Conservation (phyloP, 257 asterid genomes). For the Euphrasia confusa region DNA sequence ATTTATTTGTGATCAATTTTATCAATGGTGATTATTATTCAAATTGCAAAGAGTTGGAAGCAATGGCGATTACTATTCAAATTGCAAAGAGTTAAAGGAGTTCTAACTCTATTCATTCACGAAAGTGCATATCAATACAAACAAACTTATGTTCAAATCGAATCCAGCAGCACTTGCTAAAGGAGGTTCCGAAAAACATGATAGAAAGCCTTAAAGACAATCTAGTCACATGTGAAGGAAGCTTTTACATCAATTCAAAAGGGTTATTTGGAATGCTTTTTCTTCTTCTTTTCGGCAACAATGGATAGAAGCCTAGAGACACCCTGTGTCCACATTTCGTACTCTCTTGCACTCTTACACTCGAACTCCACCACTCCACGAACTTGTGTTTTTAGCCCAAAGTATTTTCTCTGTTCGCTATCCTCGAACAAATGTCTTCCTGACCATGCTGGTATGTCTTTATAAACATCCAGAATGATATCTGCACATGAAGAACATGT, state of each 20-base stretch:
- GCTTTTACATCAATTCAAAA: background rate
- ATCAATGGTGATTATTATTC: no score
- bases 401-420: conserved; percentile 81
- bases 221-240: conserved; percentile 5
- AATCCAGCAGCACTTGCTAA: background rate
- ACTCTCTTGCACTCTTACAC: conserved; percentile 48
- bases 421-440: conserved; percentile 90
- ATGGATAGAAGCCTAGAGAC: conserved; percentile 51
- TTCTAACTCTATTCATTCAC: no score
- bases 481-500: conserved; percentile 35
- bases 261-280: conserved; percentile 32
- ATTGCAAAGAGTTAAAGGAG: no score
- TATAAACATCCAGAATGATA: conserved; percentile 69
- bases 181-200: background rate
- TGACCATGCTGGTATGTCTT: conserved; percentile 91
- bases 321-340: conserved; percentile 69
- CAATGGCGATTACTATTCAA: no score
- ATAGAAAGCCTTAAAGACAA: background rate
- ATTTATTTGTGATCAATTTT: background rate
- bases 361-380: conserved; percentile 71
- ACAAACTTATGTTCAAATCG: no score
- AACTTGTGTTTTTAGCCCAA: conserved; percentile 67
- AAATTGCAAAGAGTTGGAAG: no score
- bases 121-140: no score
- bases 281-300: conserved; percentile 47